A percentile compares a stretch with the other conserved stretches of the same genome.
phyloP scores from a whole-genome alignment of 352 stramenopile genomes.

The Pythium angustatum region DNA sequence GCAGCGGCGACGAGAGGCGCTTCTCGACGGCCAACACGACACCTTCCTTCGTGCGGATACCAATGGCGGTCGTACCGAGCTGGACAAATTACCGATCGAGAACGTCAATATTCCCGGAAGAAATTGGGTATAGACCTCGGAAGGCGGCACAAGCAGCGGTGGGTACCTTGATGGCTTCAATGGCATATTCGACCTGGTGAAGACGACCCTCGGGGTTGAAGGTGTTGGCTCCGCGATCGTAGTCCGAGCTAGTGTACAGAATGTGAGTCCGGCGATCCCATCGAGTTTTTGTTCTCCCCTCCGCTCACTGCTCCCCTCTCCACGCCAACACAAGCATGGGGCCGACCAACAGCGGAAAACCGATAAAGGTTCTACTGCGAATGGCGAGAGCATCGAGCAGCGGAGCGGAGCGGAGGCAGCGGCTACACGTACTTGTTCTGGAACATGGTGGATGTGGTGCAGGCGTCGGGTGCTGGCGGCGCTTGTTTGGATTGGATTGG shows the following conservation, averaged over 20 bases:
- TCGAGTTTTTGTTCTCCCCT: background rate
- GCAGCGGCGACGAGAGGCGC: slow-evolving; percentile 94
- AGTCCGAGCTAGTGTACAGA: slow-evolving; percentile 89
- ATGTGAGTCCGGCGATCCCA: background rate
- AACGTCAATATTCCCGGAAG: too few species aligned
- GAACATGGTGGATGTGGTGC: slow-evolving; percentile 28
- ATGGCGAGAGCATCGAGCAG: background rate
- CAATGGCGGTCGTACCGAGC: slow-evolving; percentile 98
- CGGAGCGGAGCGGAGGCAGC: background rate
- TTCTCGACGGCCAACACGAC: slow-evolving; percentile 99
- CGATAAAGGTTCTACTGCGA: background rate
- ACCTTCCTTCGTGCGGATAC: slow-evolving; percentile 97
- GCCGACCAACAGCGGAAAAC: background rate
- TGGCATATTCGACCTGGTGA: slow-evolving; percentile 99
- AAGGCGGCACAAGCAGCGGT: too few species aligned
- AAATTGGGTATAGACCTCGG: too few species aligned
- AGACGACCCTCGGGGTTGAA: slow-evolving; percentile 99
- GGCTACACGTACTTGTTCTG: slow-evolving; percentile 33
- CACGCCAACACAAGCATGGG: background rate
- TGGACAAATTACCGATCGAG: too few species aligned
- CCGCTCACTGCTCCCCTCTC: background rate
- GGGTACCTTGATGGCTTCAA: slow-evolving; percentile 97
- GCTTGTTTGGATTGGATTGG: slow-evolving; percentile 30
- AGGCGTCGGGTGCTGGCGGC: background rate
- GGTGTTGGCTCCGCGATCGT: slow-evolving; percentile 99